These are phyloP conservation scores for Cercospora sojina DNA, from an alignment of 2,329 filamentous ascomycete genomes.

Conservation along the genomic window DNA sequence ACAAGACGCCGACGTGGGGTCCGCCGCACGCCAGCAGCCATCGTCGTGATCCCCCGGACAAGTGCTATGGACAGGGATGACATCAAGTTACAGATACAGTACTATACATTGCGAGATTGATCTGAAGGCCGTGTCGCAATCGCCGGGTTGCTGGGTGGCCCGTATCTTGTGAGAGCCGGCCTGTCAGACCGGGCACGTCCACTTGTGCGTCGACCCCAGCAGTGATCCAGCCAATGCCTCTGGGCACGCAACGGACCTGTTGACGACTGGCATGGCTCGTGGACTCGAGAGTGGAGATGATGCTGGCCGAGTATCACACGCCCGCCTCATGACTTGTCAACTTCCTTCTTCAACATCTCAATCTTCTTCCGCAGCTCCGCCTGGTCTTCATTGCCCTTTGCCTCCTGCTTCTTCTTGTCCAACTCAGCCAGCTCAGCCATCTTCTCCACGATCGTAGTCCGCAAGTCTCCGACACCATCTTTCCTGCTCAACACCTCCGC, in stretches of 20 bases:
- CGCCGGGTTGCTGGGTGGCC: not conserved
- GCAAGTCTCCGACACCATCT: conserved; percentile 40
- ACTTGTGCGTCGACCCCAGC: not conserved
- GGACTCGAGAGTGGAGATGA: not conserved
- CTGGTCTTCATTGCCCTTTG: conserved; percentile 4
- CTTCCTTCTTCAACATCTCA: conserved; percentile 37
- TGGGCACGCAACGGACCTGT: not conserved
- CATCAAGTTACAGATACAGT: conserved; percentile 1
- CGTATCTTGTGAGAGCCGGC: not conserved
- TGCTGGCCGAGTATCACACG: not conserved
- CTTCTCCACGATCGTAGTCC: conserved; percentile 34
- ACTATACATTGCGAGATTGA: not conserved
- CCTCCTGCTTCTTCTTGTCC: conserved; percentile 26
- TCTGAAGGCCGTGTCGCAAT: not conserved
- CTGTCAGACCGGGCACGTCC: not conserved
- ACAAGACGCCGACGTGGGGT: not conserved
- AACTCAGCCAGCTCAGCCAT: conserved; percentile 34
- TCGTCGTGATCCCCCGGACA: not conserved
- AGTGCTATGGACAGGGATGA: not conserved
- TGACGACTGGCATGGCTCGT: not conserved
- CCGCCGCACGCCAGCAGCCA: not conserved
- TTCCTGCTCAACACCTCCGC: conserved; percentile 50
- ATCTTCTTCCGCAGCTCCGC: conserved; percentile 22
- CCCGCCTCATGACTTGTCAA: conserved; percentile 8
- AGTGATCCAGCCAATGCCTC: not conserved